A percentile compares a stretch with the other conserved stretches of the same genome.
Conservation (phyloP, 192 early-diverging fungal species). For the Obelidium mucronatum region DNA sequence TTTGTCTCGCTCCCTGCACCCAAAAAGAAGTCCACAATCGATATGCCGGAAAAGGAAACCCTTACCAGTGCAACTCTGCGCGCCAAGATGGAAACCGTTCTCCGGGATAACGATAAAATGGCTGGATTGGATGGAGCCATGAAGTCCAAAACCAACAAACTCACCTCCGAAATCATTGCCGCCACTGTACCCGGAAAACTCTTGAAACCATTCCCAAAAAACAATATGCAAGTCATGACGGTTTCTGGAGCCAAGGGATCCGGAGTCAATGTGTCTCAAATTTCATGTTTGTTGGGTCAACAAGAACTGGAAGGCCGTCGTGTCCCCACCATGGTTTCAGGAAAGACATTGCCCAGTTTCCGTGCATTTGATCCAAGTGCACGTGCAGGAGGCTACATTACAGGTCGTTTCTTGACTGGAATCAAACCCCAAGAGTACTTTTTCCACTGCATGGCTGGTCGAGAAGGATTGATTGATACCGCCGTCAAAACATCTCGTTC, state of each 20-base stretch:
- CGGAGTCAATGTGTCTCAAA: slow-evolving; percentile 94
- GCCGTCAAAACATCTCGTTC: slow-evolving; percentile 99
- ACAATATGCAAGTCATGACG: slow-evolving; percentile 99
- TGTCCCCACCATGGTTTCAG: slow-evolving; percentile 97
- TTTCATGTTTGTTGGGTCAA: slow-evolving; percentile 96
- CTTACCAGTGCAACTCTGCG: slow-evolving; percentile 30
- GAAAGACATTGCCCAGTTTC: slow-evolving; percentile 96
- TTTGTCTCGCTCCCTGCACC: slow-evolving; percentile 67
- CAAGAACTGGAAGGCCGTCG: slow-evolving; percentile 97
- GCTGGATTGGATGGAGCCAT: slow-evolving; percentile 89
- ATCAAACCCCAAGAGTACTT: slow-evolving; percentile 89
- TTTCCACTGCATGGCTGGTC: slow-evolving; percentile 91
- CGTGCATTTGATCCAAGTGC: slow-evolving; percentile 87
- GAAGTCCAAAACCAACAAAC: slow-evolving; percentile 80
- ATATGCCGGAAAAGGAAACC: slow-evolving; percentile 44
- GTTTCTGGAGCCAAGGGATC: slow-evolving; percentile 98
- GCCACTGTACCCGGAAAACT: slow-evolving; percentile 78
- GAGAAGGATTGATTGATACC: slow-evolving; percentile 99
- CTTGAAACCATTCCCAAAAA: slow-evolving; percentile 86
- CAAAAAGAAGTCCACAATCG: slow-evolving; percentile 45
- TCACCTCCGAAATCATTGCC: slow-evolving; percentile 81
- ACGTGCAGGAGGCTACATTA: slow-evolving; percentile 95
- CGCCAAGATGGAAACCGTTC: slow-evolving; percentile 77
- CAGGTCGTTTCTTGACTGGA: slow-evolving; percentile 96
- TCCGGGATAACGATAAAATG: slow-evolving; percentile 84